phyloP scores from a whole-genome alignment of 2,329 filamentous ascomycete species.

The Curvularia lunata region DNA sequence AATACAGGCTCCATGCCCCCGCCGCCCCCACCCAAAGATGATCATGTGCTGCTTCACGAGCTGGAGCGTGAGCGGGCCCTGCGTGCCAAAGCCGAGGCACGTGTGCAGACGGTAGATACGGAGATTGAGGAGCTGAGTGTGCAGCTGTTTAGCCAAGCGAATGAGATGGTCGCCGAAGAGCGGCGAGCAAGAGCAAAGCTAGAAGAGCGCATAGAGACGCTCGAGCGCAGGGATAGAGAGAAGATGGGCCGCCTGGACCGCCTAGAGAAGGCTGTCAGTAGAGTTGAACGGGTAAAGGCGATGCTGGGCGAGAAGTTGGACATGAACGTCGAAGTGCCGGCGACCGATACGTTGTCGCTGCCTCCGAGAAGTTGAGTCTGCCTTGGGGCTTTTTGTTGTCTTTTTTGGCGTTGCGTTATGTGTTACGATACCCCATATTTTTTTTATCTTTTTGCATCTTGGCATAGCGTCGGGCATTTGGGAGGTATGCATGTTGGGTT shows the following conservation, averaged over 20 bases:
- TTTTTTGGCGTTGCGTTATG: constrained; percentile 5
- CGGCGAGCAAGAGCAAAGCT: constrained; percentile 72
- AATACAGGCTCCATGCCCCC: constrained; percentile 38
- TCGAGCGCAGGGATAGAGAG: constrained; percentile 74
- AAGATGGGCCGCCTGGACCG: constrained; percentile 72
- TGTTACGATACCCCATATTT: constrained; percentile 14
- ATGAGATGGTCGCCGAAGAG: constrained; percentile 85
- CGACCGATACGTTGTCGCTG: not conserved
- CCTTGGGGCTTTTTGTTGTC: not conserved
- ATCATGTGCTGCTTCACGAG: constrained; percentile 64
- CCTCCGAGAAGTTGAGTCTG: constrained; percentile 7
- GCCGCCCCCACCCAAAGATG: constrained; percentile 38
- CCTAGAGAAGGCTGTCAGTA: constrained; percentile 71
- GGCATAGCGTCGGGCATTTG: constrained; percentile 9
- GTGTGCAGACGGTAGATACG: constrained; percentile 68
- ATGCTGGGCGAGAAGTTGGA: constrained; percentile 55
- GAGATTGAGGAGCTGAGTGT: constrained; percentile 82
- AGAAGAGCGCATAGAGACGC: constrained; percentile 70
- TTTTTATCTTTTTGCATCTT: constrained; percentile 7
- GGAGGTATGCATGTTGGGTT: not conserved
- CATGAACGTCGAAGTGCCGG: not conserved
- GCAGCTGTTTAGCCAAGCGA: constrained; percentile 79
- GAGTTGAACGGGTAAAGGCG: constrained; percentile 73
- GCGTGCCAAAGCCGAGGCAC: constrained; percentile 71
- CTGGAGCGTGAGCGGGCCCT: constrained; percentile 71